Evolutionary conservation across 805 yeast genomes (phyloP).

Genomic region (Jamesozyma jinghongensis): DNA sequence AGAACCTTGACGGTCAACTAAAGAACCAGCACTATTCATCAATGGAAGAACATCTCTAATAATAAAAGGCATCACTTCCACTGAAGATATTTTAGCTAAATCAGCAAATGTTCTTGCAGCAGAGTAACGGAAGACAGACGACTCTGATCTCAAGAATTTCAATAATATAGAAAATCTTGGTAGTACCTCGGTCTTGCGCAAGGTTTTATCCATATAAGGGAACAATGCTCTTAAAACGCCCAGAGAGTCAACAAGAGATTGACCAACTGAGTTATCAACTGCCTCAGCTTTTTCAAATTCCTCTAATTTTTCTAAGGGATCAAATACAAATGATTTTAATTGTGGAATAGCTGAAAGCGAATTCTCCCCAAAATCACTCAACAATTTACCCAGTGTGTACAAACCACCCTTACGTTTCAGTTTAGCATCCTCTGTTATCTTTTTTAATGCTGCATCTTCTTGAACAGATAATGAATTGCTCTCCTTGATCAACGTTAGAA

Average conservation of each 20-base stretch:
- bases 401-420: constrained; percentile 82
- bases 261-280: constrained; percentile 42
- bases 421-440: constrained; percentile 61
- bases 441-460: constrained; percentile 51
- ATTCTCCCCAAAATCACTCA: constrained; percentile 42
- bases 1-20: constrained; percentile 81
- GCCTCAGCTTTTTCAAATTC: constrained; percentile 7
- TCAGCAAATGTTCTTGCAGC: constrained; percentile 85
- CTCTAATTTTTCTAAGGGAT: constrained; percentile 43
- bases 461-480: constrained; percentile 56
- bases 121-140: constrained; percentile 79
- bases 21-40: constrained; percentile 63
- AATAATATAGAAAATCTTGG: constrained; percentile 45
- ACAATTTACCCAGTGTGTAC: constrained; percentile 52
- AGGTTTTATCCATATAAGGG: constrained; percentile 44
- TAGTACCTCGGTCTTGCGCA: constrained; percentile 42
- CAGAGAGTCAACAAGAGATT: constrained; percentile 73
- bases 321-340: constrained; percentile 54
- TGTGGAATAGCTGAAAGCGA: constrained; percentile 60
- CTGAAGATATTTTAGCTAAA: constrained; percentile 59
- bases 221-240: constrained; percentile 72
- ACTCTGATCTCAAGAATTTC: constrained; percentile 52
- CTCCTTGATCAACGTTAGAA: constrained; percentile 72
- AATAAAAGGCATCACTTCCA: constrained; percentile 64
- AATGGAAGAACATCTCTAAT: constrained; percentile 74